Base-by-base conservation (phyloP, 257 asterid genomes). In the Craterostigma plantagineum region DNA sequence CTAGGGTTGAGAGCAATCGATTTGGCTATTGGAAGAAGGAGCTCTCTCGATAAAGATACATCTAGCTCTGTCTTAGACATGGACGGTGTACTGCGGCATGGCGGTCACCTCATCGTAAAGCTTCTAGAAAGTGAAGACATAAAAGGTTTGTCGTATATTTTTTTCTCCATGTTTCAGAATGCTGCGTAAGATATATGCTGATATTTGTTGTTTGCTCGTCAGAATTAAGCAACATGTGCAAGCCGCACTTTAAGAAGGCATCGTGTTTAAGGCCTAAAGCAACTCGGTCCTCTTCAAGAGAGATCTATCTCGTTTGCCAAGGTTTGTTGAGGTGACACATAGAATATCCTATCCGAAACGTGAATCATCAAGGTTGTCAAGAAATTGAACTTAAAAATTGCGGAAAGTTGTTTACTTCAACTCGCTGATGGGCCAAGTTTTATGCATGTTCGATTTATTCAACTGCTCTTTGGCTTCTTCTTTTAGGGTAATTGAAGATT, bases 201-300 rank as follows among this genome's bases (percentile, higher is more conserved):
- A 27, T 3, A 1, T 70, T 35, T 37, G 41, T 49, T 4, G 13
- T 4, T 43, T 18, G 23, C 38, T 42, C 15, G 50, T n/a, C 77
- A 85, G 96, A 72, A 59, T 66, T 85, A 56, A 61, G 45, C 54
- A 59, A 64, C 59, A 60, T 68, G 14, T 77, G 96, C 78, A 80
- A 77, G 49, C 76, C 85, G 7, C 70, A 77, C 34, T 85, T 80
- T 61, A 63, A 53, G 42, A 77, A 72, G 67, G 65, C 91, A 7
- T 66, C 92, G 18, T 72, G 85, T 90, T 65, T 79, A 74, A 76
- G 95, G 66, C 93, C 93, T 42, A 79, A 70, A 59, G 95, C 93
- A 37, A 84, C 95, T 16, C 76, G 87, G 58, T 59, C 93, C 34
- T 59, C 65, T 50, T 84, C 95, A 17, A 72, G 81, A 51, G 93